phyloP scores from a whole-genome alignment of 2,329 filamentous ascomycete genomes.

The Fusarium caatingaense region DNA sequence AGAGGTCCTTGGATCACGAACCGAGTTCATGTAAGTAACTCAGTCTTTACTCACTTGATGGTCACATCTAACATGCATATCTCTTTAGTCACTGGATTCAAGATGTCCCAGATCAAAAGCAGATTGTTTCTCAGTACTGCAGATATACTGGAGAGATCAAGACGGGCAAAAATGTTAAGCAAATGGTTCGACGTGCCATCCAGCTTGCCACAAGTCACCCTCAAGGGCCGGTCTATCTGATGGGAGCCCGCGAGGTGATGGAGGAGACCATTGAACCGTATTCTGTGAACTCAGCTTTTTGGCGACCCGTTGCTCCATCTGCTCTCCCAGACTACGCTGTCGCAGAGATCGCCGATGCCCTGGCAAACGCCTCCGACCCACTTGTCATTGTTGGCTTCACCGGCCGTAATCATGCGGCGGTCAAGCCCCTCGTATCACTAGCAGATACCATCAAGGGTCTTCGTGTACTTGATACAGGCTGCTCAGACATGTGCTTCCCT shows the following conservation, averaged over 20 bases:
- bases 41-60: fast-evolving
- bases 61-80: fast-evolving
- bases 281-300: neutral
- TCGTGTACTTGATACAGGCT: slow-evolving; percentile 23
- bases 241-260: slow-evolving; percentile 43
- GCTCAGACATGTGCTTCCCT: slow-evolving; percentile 31
- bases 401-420: slow-evolving; percentile 7
- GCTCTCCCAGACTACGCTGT: slow-evolving; percentile 3
- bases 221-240: slow-evolving; percentile 44
- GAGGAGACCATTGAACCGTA: slow-evolving; percentile 38
- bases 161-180: slow-evolving; percentile 9
- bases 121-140: slow-evolving; percentile 27
- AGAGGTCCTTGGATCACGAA: slow-evolving; percentile 16
- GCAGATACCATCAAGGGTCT: slow-evolving; percentile 8
- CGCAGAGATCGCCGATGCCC: neutral
- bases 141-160: slow-evolving; percentile 25
- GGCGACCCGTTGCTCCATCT: slow-evolving; percentile 1
- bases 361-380: slow-evolving; percentile 7
- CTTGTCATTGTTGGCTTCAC: slow-evolving; percentile 26
- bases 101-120: slow-evolving; percentile 28
- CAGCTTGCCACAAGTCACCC: slow-evolving; percentile 42
- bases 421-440: slow-evolving; percentile 8
- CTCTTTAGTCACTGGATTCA: slow-evolving; percentile 29
- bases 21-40: slow-evolving; percentile 19
- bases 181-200: slow-evolving; percentile 33